phyloP scores from a whole-genome alignment of 2,329 filamentous ascomycete genomes.

The Aspergillus sp. region DNA sequence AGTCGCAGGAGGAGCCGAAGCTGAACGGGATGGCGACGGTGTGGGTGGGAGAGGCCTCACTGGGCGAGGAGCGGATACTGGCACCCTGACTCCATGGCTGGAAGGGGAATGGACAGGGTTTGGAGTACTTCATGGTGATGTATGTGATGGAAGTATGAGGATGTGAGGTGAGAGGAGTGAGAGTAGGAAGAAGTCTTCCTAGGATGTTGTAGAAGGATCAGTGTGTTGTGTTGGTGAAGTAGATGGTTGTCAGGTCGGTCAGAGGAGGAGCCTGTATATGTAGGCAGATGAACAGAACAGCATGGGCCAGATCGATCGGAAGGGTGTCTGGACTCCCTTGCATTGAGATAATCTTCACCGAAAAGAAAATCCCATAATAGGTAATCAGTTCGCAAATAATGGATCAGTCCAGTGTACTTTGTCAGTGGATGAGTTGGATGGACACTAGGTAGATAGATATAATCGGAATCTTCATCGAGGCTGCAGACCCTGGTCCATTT shows the following conservation, averaged over 20 bases:
- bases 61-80: constrained; percentile 20
- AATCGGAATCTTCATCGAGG: constrained; percentile 8
- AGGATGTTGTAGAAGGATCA: neutral
- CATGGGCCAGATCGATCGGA: constrained; percentile 23
- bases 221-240: neutral
- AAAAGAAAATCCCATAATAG: no score
- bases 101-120: constrained; percentile 14
- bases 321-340: constrained; percentile 24
- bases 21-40: constrained; percentile 24
- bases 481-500: constrained; percentile 14
- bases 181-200: neutral
- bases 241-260: neutral
- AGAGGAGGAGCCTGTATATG: neutral
- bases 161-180: neutral
- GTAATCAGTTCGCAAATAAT: constrained; percentile 2
- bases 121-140: constrained; percentile 7
- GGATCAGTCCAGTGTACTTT: constrained; percentile 10
- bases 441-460: neutral
- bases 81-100: constrained; percentile 21
- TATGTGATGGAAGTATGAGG: neutral
- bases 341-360: constrained; percentile 7
- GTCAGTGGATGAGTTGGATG: neutral
- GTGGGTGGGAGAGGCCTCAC: constrained; percentile 18
- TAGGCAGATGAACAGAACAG: neutral
- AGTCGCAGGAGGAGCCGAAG: constrained; percentile 20